Evolutionary conservation across 176 grass and related monocot genomes (phyloP).

Genomic region (Triticum timopheevii): DNA sequence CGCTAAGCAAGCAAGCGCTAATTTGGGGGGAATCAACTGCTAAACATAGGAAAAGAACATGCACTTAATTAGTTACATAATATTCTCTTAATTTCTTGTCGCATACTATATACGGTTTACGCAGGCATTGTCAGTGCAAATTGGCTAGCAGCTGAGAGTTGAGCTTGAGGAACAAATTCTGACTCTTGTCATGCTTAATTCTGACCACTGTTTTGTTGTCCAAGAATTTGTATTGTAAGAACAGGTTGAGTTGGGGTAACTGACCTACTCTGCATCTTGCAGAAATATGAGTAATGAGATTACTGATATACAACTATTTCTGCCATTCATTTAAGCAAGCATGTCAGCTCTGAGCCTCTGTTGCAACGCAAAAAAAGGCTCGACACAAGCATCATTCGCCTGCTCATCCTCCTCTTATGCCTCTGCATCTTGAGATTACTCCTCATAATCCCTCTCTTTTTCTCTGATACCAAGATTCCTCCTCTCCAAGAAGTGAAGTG

Average conservation of each 20-base stretch:
- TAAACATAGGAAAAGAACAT: background rate
- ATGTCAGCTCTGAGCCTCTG: background rate
- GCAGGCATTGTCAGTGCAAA: too few relatives aligned
- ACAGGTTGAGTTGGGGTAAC: background rate
- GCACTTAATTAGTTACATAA: background rate
- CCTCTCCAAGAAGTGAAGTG: background rate
- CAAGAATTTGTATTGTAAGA: background rate
- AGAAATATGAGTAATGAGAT: too few relatives aligned
- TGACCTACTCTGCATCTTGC: background rate
- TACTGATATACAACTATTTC: background rate
- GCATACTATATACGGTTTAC: too few relatives aligned
- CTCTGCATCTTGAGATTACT: conserved; percentile 16
- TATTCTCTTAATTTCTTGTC: background rate
- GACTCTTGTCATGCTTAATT: background rate
- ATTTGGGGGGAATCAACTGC: background rate
- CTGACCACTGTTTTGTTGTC: background rate
- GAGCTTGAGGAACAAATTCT: background rate
- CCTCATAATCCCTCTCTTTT: background rate
- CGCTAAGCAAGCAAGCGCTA: conserved; percentile 12
- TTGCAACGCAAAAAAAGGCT: conserved; percentile 12
- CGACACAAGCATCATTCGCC: conserved; percentile 36
- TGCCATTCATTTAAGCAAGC: background rate
- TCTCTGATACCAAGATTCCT: background rate
- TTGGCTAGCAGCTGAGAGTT: too few relatives aligned
- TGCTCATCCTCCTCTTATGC: conserved; percentile 1